Evolutionary conservation across 768 basidiomycete genomes (phyloP), one percentile per base, ranked within the genome.

Genomic region (Termitomyces sp.): DNA sequence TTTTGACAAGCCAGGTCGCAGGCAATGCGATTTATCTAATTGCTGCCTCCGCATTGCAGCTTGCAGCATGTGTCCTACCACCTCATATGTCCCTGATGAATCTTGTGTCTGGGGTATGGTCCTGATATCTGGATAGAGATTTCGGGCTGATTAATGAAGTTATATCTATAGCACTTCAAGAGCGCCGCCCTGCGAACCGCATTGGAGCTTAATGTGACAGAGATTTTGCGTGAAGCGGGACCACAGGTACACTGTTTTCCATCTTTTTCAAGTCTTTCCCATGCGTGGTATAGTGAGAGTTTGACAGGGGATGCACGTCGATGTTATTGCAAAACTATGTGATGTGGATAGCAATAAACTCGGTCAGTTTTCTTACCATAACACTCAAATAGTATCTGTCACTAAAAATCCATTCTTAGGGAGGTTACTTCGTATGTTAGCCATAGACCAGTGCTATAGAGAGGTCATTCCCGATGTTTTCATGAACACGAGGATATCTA

Each of bases 381-480:
- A 15, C 25, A 10, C 20, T 20, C 43, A 29, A 9, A 29, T 29
- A n/a, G n/a, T n/a, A n/a, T 29, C n/a, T 43, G 41, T n/a, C n/a
- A n/a, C n/a, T n/a, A n/a, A 43, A 6, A 20, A 6, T 25, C 15
- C 48, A 15, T 5, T 23, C 16, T n/a, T 29, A 56, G 56, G 50
- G 15, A 52, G 56, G 39, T 57, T 72, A 25, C 60, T 77, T 33
- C 66, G 74, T 7, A 57, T 64, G 9, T 66, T 76, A 6, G 66
- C 72, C 2, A 68, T 56, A 25, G 65, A 70, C 48, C 71, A 75
- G 38, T 64, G 70, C 33, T 77, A 71, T 52, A 62, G 63, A 7
- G 75, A 77, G 60, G 59, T 73, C 3, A 53, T 41, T 18, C 69
- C 70, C 0, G 68, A 74, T 57, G 69, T 73, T 0, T 75, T 70